Percentiles rank a stretch among this genome's conserved stretches.
Conservation (phyloP, 352 stramenopile genomes). For the Phytopythium vexans region DNA sequence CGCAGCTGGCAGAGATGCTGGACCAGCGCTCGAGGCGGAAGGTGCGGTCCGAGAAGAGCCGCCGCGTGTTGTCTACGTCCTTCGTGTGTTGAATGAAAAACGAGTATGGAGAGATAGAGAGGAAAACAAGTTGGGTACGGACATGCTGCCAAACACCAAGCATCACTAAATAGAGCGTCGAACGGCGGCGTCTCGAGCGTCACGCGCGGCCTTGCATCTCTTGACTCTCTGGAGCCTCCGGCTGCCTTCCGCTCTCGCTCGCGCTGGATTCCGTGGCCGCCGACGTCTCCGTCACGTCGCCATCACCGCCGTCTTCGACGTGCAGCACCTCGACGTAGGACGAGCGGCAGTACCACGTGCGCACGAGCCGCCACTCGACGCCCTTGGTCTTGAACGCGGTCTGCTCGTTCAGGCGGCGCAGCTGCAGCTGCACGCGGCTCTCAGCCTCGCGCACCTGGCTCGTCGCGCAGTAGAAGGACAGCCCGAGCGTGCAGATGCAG, state of each 20-base stretch:
- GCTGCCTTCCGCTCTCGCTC: not conserved
- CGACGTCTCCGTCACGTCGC: not conserved
- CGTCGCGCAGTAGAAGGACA: constrained; percentile 80
- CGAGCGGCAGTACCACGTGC: constrained; percentile 61
- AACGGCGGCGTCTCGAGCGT: too few species aligned
- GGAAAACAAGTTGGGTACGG: too few species aligned
- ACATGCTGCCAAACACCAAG: too few species aligned
- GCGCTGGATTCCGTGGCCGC: not conserved
- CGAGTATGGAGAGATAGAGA: not conserved
- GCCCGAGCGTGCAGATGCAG: constrained; percentile 75
- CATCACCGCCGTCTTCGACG: not conserved
- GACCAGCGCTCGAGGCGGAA: constrained; percentile 20
- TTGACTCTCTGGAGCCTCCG: too few species aligned
- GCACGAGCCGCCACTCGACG: constrained; percentile 64
- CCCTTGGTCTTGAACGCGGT: constrained; percentile 48
- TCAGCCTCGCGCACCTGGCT: constrained; percentile 75
- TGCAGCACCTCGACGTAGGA: constrained; percentile 68
- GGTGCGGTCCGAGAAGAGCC: constrained; percentile 13
- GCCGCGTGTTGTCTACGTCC: constrained; percentile 33
- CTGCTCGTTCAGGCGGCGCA: constrained; percentile 70
- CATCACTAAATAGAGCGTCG: too few species aligned
- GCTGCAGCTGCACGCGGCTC: constrained; percentile 53
- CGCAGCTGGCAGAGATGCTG: constrained; percentile 1
- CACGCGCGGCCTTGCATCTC: too few species aligned
- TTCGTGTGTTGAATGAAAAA: constrained; percentile 33